A percentile compares a stretch with the other conserved stretches of the same genome.
These are phyloP conservation scores for Rhizophora mangle DNA, from an alignment of 345 rosid species.

Conservation along the genomic window DNA sequence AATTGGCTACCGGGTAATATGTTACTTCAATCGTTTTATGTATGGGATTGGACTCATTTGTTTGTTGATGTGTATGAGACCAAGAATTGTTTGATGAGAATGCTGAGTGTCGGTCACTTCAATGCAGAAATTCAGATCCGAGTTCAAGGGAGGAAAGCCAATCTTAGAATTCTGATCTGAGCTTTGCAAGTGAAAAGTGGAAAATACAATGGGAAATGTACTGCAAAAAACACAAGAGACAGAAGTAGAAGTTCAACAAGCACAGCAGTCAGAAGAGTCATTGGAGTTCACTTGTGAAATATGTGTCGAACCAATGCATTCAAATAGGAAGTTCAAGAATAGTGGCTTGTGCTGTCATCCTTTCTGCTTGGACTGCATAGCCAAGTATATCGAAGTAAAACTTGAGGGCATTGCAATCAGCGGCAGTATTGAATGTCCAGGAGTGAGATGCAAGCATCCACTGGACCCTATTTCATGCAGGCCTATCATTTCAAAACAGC, in stretches of 20 bases:
- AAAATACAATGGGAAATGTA: slow-evolving; percentile 27
- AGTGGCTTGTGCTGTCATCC: slow-evolving; percentile 21
- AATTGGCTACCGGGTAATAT: background rate
- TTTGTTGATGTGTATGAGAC: background rate
- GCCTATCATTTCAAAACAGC: slow-evolving; percentile 16
- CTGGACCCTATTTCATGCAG: slow-evolving; percentile 30
- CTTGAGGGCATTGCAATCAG: slow-evolving; percentile 10
- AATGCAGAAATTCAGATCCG: background rate
- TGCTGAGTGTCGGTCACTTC: background rate
- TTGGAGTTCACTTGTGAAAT: slow-evolving; percentile 27
- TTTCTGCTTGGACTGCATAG: slow-evolving; percentile 30
- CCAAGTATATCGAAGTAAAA: slow-evolving; percentile 22
- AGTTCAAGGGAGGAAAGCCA: background rate
- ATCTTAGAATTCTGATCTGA: background rate
- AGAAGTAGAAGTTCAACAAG: slow-evolving; percentile 1
- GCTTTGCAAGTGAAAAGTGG: background rate
- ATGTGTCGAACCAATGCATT: slow-evolving; percentile 23
- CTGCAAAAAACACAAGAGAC: slow-evolving; percentile 7
- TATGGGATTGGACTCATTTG: background rate
- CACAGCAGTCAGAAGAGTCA: slow-evolving; percentile 9
- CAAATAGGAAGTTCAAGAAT: slow-evolving; percentile 24
- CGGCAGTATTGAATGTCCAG: slow-evolving; percentile 26
- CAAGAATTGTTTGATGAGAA: too few species aligned
- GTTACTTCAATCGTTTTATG: background rate
- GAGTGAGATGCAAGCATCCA: slow-evolving; percentile 17